These are phyloP conservation scores for Warburgia ugandensis DNA, from an alignment of 164 flowering plant species.

Conservation along the genomic window DNA sequence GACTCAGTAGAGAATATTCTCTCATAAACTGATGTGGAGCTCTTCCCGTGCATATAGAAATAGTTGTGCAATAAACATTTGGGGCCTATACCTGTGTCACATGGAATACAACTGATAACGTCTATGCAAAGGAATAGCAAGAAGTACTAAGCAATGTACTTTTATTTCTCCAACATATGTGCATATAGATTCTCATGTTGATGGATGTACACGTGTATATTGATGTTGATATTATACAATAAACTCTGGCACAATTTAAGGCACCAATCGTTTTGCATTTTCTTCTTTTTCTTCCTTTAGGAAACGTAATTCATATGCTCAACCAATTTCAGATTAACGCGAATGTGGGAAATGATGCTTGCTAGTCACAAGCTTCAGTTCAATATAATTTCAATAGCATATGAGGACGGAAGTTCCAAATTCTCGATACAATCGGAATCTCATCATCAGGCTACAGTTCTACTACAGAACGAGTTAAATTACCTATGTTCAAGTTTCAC, in stretches of 20 bases:
- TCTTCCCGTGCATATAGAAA: too few relatives aligned
- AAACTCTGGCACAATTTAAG: too few relatives aligned
- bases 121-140: too few relatives aligned
- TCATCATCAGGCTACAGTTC: slow-evolving; percentile 46
- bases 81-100: too few relatives aligned
- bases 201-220: too few relatives aligned
- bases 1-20: too few relatives aligned
- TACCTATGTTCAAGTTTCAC: slow-evolving; percentile 52
- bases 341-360: slow-evolving; percentile 91
- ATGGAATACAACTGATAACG: too few relatives aligned
- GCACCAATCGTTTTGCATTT: too few relatives aligned
- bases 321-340: slow-evolving; percentile 44
- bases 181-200: not conserved
- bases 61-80: too few relatives aligned
- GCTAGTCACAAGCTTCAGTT: slow-evolving; percentile 73
- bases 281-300: not conserved
- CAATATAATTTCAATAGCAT: slow-evolving; percentile 46
- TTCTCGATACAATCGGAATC: slow-evolving; percentile 52
- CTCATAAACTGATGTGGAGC: too few relatives aligned
- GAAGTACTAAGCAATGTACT: too few relatives aligned
- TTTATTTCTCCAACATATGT: not conserved
- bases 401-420: slow-evolving; percentile 30
- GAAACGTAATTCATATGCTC: not conserved
- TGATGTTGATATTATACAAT: too few relatives aligned
- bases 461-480: slow-evolving; percentile 49